These are phyloP conservation scores for Colletotrichum ledebouriae DNA, from an alignment of 2,329 filamentous ascomycete species.

Conservation along the genomic window DNA sequence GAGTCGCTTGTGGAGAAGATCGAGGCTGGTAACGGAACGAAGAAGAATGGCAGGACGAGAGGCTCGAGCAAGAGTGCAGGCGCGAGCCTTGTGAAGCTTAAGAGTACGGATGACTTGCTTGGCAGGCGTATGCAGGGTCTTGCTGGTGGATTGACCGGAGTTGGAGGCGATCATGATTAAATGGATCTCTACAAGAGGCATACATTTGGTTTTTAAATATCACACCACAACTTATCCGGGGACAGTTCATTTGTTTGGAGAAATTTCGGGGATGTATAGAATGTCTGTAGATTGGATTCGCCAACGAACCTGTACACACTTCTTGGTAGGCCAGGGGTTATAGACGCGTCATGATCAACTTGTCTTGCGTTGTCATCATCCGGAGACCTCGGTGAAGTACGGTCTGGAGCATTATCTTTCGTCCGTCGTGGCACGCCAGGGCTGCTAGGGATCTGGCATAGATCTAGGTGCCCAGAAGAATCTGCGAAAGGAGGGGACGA, in stretches of 20 bases:
- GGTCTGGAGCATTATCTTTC: no score
- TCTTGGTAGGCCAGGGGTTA: conserved; percentile 5
- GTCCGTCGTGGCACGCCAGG: no score
- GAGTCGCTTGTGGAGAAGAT: conserved; percentile 45
- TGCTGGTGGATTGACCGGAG: conserved; percentile 65
- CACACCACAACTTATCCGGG: neutral
- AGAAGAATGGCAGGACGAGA: conserved; percentile 47
- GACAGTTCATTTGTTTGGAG: neutral
- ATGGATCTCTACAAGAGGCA: conserved; percentile 5
- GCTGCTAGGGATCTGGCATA: no score
- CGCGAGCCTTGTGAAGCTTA: conserved; percentile 65
- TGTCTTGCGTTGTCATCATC: no score
- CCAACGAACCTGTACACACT: conserved; percentile 35
- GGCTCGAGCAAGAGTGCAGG: conserved; percentile 57
- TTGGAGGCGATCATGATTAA: conserved; percentile 56
- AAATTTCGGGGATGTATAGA: conserved; percentile 18
- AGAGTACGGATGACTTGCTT: conserved; percentile 70
- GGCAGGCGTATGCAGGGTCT: conserved; percentile 71
- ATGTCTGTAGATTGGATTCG: conserved; percentile 33
- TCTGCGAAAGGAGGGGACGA: no score
- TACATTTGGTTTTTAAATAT: neutral
- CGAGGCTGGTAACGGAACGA: conserved; percentile 43
- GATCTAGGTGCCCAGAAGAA: no score
- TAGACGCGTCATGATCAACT: conserved; percentile 4
- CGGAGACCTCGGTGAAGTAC: no score